Evolutionary conservation across 176 grass and related monocot genomes (phyloP).

Genomic region (Cymbopogon citratus): DNA sequence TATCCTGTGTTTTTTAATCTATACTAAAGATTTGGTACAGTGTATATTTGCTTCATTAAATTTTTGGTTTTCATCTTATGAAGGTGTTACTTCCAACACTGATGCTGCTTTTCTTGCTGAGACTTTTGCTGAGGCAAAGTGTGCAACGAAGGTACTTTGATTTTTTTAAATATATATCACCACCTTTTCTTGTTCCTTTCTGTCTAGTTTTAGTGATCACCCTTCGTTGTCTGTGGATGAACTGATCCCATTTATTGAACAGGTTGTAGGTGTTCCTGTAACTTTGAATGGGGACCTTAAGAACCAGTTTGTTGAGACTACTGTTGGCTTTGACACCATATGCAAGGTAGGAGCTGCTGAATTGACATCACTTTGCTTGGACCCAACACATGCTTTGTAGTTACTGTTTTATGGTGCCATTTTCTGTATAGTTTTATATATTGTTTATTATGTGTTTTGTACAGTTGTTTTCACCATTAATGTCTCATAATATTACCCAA

Average conservation of each 20-base stretch:
- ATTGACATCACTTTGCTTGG: not conserved
- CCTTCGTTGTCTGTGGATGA: not conserved
- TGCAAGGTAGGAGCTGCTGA: slow-evolving; percentile 61
- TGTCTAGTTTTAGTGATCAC: not conserved
- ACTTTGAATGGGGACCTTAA: slow-evolving; percentile 98
- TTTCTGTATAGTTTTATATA: not conserved
- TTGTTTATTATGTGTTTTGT: not conserved
- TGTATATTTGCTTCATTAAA: not conserved
- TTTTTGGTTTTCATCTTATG: slow-evolving; percentile 16
- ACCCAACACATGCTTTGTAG: not conserved
- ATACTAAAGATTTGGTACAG: slow-evolving; percentile 1
- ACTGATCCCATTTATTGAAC: slow-evolving; percentile 3
- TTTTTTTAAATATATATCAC: not conserved
- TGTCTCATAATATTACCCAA: not conserved
- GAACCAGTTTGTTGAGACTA: slow-evolving; percentile 97
- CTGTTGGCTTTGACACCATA: slow-evolving; percentile 98
- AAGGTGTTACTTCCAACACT: slow-evolving; percentile 97
- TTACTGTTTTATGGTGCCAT: not conserved
- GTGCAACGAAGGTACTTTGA: slow-evolving; percentile 73
- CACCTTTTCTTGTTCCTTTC: slow-evolving; percentile 5
- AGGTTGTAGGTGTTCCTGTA: slow-evolving; percentile 98
- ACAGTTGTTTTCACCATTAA: not conserved
- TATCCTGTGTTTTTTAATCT: slow-evolving; percentile 23
- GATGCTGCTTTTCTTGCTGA: slow-evolving; percentile 97
- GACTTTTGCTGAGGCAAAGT: slow-evolving; percentile 92